These are phyloP conservation scores for Phalaenopsis hybrid DNA, from an alignment of 116 monocot species.

Conservation along the genomic window DNA sequence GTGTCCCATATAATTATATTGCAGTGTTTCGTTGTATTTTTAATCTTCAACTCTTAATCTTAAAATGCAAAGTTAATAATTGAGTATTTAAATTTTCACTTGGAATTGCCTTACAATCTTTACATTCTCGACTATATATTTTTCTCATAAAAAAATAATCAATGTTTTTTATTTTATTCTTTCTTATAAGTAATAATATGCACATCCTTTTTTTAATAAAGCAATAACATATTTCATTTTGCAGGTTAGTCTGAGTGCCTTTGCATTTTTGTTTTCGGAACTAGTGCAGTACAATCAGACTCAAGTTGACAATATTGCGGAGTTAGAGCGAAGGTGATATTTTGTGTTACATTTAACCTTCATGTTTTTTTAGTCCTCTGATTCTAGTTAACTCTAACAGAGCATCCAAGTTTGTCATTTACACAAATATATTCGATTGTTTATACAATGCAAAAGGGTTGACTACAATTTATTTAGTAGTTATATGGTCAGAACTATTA, in stretches of 20 bases:
- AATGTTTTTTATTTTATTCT: too few relatives aligned
- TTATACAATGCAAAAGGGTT: not conserved
- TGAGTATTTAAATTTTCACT: too few relatives aligned
- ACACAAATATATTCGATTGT: not conserved
- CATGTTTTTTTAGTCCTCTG: not conserved
- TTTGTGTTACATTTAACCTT: not conserved
- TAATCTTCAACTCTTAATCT: too few relatives aligned
- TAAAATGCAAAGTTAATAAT: too few relatives aligned
- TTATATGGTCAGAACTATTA: not conserved
- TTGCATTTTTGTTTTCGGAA: conserved; percentile 95
- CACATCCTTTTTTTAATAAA: too few relatives aligned
- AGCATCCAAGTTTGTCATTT: not conserved
- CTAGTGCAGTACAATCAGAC: conserved; percentile 96
- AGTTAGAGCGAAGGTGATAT: conserved; percentile 73
- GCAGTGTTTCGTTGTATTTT: too few relatives aligned
- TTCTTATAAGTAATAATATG: too few relatives aligned
- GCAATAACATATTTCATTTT: not conserved
- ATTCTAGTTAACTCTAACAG: not conserved
- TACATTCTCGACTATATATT: too few relatives aligned
- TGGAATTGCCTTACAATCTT: too few relatives aligned
- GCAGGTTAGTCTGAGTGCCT: conserved; percentile 93
- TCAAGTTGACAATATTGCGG: conserved; percentile 91
- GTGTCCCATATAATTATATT: too few relatives aligned
- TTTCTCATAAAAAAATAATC: too few relatives aligned
- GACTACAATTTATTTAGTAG: not conserved